Percentiles rank a stretch among this genome's conserved stretches.
Conservation (phyloP, 169 alveolate species). For the Miamiensis avidus region DNA sequence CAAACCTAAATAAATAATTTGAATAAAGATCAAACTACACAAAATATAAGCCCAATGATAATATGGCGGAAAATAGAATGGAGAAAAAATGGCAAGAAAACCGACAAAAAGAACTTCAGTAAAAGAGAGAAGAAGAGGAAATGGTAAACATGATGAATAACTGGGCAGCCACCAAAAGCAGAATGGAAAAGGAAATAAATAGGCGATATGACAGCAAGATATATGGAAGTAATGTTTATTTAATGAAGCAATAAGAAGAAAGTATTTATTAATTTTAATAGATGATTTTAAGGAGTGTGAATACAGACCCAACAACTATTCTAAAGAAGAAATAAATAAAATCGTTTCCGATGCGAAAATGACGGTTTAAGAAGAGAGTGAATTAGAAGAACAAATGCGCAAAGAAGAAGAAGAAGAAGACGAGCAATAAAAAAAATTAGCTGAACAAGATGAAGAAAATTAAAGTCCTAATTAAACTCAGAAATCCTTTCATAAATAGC, state of each 20-base stretch:
- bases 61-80: conserved; percentile 25
- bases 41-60: conserved; percentile 22
- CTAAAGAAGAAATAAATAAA: not conserved
- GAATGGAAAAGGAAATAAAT: conserved; percentile 46
- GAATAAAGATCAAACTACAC: conserved; percentile 24
- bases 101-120: conserved; percentile 26
- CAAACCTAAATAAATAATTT: conserved; percentile 28
- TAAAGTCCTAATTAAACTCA: too few species aligned
- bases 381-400: not conserved
- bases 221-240: conserved; percentile 32
- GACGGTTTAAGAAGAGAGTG: not conserved
- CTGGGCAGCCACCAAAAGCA: conserved; percentile 40
- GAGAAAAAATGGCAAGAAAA: conserved; percentile 13
- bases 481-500: too few species aligned
- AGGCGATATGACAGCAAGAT: conserved; percentile 34
- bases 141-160: conserved; percentile 28
- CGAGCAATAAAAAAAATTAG: not conserved
- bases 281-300: not conserved
- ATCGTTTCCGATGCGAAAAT: not conserved
- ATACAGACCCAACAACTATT: not conserved
- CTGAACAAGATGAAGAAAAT: not conserved
- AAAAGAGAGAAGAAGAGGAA: conserved; percentile 49
- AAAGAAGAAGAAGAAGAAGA: not conserved
- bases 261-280: too few species aligned
- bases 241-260: not conserved